Base-by-base conservation (phyloP, 805 yeast genomes). In the Wickerhamiella vanderwaltii region DNA sequence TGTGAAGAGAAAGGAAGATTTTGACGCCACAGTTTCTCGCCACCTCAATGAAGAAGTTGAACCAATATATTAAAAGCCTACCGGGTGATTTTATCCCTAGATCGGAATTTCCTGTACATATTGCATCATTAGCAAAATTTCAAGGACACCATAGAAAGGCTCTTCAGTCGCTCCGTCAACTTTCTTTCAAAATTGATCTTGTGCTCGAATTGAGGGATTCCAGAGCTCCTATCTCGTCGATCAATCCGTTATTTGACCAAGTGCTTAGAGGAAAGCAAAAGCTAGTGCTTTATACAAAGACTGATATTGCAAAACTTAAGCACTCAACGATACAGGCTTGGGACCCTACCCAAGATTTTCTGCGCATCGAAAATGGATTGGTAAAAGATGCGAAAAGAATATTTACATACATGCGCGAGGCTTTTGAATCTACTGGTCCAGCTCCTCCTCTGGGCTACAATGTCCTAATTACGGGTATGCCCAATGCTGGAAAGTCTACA, bases 401-500 rank as follows among this genome's bases (percentile, higher is more conserved):
- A 3, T 61, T 81, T 12, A 65, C 70, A 7, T 51, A 65, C 9
- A 63, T 83, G 3, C 65, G 65, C 28, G 65, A 68, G 40, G 61
- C 63, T 29, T 37, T 46, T 12, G 19, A n/a, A 71, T 51, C 47
- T 58, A 3, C 64, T 75, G 68, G 57, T 15, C 84, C 88, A 0
- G 73, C 77, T 1, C 93, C 95, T 0, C 95, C 96, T 0, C 59
- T 86, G 45, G 97, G 97, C 0, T 63, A 81, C 36, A 61, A 86
- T 17, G 59, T 82, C 44, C 66, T 87, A 66, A 73, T 88, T 34
- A 77, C 79, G 5, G 98, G 98, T 0, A 82, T 91, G 91, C 98
- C 98, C 1, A 91, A 91, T 57, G 94, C 86, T n/a, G 98, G 98
- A 0, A 91, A 91, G 59, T 81, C 94, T 9, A 80, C 95, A 0